Percentiles rank a stretch among this genome's conserved stretches.
These are phyloP conservation scores for Blastobotrys mokoenaii DNA, from an alignment of 805 yeast species.

Conservation along the genomic window DNA sequence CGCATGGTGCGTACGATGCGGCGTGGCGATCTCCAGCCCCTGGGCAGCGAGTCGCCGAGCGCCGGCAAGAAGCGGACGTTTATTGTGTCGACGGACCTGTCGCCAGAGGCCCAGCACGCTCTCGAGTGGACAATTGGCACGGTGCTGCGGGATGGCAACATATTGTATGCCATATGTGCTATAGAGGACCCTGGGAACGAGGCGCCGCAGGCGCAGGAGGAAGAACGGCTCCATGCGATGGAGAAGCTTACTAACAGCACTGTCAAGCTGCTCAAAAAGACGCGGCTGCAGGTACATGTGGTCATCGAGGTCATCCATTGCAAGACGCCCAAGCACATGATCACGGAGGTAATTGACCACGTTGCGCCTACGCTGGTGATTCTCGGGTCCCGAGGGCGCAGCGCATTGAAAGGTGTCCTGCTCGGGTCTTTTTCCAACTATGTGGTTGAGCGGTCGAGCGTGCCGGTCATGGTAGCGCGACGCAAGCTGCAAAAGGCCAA, in stretches of 20 bases:
- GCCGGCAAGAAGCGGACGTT: constrained; percentile 40
- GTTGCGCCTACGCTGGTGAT: constrained; percentile 65
- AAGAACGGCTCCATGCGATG: constrained; percentile 35
- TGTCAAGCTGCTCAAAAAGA: constrained; percentile 44
- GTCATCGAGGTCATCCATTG: constrained; percentile 69
- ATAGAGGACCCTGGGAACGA: constrained; percentile 27
- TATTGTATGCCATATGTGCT: constrained; percentile 54
- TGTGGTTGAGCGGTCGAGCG: constrained; percentile 59
- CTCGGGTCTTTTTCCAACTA: constrained; percentile 68
- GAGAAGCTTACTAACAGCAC: constrained; percentile 35
- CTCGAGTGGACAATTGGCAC: constrained; percentile 86
- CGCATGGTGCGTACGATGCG: constrained; percentile 64
- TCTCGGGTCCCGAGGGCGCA: constrained; percentile 67
- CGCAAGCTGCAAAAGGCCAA: constrained; percentile 62
- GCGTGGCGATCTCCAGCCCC: constrained; percentile 55
- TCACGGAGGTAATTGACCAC: constrained; percentile 61
- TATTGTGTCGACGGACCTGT: constrained; percentile 70
- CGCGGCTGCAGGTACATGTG: constrained; percentile 64
- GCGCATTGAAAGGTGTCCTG: constrained; percentile 64
- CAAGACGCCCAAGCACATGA: constrained; percentile 64
- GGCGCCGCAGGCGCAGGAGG: constrained; percentile 25
- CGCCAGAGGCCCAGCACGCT: constrained; percentile 76
- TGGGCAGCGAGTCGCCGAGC: constrained; percentile 20
- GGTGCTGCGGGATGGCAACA: constrained; percentile 72
- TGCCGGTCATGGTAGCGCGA: constrained; percentile 76